Conservation (phyloP, 257 asterid species). For the Ilex asprella region DNA sequence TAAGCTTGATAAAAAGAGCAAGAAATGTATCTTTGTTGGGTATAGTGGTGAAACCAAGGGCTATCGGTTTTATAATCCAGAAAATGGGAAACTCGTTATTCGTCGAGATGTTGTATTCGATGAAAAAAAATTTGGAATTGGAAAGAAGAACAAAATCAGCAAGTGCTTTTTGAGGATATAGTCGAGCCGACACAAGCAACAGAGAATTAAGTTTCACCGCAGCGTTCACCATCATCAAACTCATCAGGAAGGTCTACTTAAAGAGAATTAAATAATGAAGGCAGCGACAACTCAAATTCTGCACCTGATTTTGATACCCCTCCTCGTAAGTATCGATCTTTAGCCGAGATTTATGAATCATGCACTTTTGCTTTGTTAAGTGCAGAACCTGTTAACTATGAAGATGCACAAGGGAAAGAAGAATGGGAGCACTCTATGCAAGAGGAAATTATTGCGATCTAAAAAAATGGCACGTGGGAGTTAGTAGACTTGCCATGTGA, state of each 20-base stretch:
- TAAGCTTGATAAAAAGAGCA: neutral
- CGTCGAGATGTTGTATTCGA: neutral
- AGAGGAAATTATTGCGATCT: too few relatives aligned
- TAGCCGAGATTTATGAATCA: too few relatives aligned
- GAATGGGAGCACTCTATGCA: too few relatives aligned
- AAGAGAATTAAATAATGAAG: too few relatives aligned
- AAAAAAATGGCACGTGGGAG: too few relatives aligned
- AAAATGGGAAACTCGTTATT: neutral
- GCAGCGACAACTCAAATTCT: too few relatives aligned
- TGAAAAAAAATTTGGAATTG: neutral
- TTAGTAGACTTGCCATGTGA: too few relatives aligned
- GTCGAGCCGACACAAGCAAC: neutral
- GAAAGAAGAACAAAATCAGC: neutral
- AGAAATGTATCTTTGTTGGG: neutral
- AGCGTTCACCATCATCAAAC: neutral
- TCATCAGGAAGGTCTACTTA: neutral
- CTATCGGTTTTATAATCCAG: neutral
- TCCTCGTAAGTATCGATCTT: too few relatives aligned
- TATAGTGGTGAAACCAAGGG: neutral
- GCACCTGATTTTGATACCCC: too few relatives aligned
- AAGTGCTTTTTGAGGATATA: neutral
- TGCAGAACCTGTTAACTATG: too few relatives aligned
- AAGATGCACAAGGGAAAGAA: too few relatives aligned
- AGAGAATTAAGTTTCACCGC: neutral
- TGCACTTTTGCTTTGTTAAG: too few relatives aligned